Evolutionary conservation across 208 protist species (phyloP).

Genomic region (Kentomonas sorsogonicus): DNA sequence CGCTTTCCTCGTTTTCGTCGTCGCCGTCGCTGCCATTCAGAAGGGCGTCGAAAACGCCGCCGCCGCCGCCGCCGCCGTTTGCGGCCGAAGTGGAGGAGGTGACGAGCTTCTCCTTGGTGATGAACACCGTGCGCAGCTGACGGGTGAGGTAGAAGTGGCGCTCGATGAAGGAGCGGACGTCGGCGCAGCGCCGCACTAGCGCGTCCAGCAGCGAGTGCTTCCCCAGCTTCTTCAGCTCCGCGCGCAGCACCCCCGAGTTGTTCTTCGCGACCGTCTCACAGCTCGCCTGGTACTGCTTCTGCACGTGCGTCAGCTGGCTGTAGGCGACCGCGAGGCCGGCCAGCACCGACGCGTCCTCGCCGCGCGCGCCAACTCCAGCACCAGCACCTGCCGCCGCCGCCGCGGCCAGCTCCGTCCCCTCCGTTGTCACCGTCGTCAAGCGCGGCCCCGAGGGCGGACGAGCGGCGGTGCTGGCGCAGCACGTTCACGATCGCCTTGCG

Average conservation of each 20-base stretch:
- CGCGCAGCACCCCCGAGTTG: not conserved
- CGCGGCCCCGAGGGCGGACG: not conserved
- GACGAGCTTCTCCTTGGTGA: too few species aligned
- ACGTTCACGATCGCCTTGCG: constrained; percentile 25
- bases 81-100: not conserved
- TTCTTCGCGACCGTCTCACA: not conserved
- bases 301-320: not conserved
- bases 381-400: constrained; percentile 3
- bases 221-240: constrained; percentile 16
- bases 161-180: constrained; percentile 42
- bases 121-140: constrained; percentile 52
- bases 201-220: constrained; percentile 39
- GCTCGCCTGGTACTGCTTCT: not conserved
- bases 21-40: too few species aligned
- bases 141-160: constrained; percentile 35
- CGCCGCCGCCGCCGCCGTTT: too few species aligned
- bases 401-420: constrained; percentile 2
- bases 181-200: constrained; percentile 34
- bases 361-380: not conserved
- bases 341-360: not conserved
- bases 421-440: not conserved
- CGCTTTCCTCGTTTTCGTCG: too few species aligned
- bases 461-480: not conserved
- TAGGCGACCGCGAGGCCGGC: constrained; percentile 3
- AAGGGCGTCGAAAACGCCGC: too few species aligned